These are phyloP conservation scores for Mortierella claussenii DNA, from an alignment of 192 early-diverging fungal species.

Conservation along the genomic window DNA sequence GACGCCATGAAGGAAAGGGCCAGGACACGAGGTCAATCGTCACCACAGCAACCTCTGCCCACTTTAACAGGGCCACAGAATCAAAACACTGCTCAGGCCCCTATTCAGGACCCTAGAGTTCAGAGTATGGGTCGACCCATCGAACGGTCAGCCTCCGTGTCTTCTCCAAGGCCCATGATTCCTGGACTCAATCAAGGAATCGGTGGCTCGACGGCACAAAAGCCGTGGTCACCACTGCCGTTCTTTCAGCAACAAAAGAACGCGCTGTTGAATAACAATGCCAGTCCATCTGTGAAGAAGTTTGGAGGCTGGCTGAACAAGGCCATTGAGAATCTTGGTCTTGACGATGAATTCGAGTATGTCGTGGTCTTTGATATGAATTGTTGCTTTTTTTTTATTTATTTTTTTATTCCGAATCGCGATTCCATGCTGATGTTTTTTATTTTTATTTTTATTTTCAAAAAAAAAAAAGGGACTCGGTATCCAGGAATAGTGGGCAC, in stretches of 20 bases:
- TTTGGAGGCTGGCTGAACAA: constrained; percentile 68
- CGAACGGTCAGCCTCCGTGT: constrained; percentile 30
- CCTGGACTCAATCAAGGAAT: constrained; percentile 13
- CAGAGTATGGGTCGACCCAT: constrained; percentile 1
- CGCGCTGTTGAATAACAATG: constrained; percentile 55
- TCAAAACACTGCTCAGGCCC: not conserved
- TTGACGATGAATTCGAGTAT: constrained; percentile 63
- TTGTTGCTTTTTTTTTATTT: not conserved
- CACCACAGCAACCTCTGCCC: constrained; percentile 37
- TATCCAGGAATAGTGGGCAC: constrained; percentile 6
- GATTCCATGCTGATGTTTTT: too few relatives aligned
- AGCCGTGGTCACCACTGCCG: constrained; percentile 60
- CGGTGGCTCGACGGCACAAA: constrained; percentile 35
- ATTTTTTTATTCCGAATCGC: too few relatives aligned
- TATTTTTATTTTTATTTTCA: too few relatives aligned
- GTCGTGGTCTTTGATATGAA: too few relatives aligned
- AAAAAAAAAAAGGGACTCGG: not conserved
- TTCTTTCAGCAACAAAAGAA: constrained; percentile 67
- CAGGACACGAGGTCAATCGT: constrained; percentile 24
- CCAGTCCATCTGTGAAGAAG: constrained; percentile 59
- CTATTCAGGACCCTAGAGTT: constrained; percentile 7
- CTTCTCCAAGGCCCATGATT: constrained; percentile 29
- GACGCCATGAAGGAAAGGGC: constrained; percentile 54
- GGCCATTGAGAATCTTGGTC: constrained; percentile 71
- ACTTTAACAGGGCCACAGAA: constrained; percentile 11